Percentiles rank a stretch among this genome's conserved stretches.
Conservation (phyloP, 1,139 yeast genomes). For the Starmera stellimalicola region DNA sequence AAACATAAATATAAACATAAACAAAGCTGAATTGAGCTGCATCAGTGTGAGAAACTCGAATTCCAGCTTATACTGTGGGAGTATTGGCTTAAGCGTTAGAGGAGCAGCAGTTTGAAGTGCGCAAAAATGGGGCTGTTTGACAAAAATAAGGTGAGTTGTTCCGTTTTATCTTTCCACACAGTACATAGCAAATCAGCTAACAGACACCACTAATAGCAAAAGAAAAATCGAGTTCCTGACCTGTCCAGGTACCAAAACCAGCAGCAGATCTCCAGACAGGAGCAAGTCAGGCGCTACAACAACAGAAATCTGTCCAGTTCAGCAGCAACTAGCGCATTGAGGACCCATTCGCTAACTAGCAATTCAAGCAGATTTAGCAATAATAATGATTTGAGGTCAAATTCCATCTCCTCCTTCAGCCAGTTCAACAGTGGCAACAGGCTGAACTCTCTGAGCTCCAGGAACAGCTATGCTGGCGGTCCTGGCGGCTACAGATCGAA, state of each 20-base stretch:
- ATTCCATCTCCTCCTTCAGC: conserved; percentile 1
- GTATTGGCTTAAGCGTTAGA: too few species aligned
- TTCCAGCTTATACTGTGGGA: too few species aligned
- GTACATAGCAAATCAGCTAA: not conserved
- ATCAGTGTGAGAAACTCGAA: too few species aligned
- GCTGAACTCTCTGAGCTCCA: conserved; percentile 3
- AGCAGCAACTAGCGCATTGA: conserved; percentile 10
- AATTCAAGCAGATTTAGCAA: not conserved
- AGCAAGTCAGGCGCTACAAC: conserved; percentile 2
- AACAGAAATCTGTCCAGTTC: conserved; percentile 3
- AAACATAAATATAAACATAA: too few species aligned
- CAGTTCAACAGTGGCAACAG: not conserved
- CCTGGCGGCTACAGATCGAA: conserved; percentile 2
- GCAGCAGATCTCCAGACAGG: conserved; percentile 1
- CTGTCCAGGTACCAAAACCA: conserved; percentile 8
- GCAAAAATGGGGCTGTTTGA: not conserved
- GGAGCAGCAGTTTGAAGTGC: too few species aligned
- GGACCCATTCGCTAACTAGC: conserved; percentile 4
- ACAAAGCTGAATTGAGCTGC: too few species aligned
- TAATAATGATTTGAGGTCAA: conserved; percentile 2
- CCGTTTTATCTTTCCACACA: too few species aligned
- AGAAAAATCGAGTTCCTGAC: conserved; percentile 9
- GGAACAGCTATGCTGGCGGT: not conserved
- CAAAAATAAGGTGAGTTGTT: not conserved
- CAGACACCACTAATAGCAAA: not conserved